Percentiles rank a stretch among this genome's conserved stretches.
Evolutionary conservation across 306 rosid genomes (phyloP).

Genomic region (Crotalaria pallida): DNA sequence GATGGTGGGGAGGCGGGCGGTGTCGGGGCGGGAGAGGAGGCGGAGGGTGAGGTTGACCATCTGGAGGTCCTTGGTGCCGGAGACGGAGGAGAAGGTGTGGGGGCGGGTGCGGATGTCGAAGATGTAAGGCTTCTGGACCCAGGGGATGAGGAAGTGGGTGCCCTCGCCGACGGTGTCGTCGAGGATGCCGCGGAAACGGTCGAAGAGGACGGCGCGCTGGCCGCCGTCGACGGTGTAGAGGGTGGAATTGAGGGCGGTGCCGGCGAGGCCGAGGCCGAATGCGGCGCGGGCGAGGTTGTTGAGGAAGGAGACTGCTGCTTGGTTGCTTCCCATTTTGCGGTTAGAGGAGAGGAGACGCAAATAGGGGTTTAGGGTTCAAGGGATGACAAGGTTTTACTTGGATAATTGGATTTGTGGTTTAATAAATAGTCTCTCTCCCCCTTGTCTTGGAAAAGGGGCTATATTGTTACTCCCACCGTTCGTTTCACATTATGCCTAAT

Average conservation of each 20-base stretch:
- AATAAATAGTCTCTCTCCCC: too few species aligned
- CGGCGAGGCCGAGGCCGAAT: constrained; percentile 65
- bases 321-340: constrained; percentile 66
- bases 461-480: too few species aligned
- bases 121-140: constrained; percentile 94
- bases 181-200: constrained; percentile 82
- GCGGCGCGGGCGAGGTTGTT: constrained; percentile 61
- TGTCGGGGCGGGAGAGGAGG: constrained; percentile 83
- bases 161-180: constrained; percentile 59
- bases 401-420: neutral
- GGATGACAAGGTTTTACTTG: neutral
- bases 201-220: constrained; percentile 87
- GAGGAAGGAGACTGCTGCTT: constrained; percentile 66
- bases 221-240: constrained; percentile 98
- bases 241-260: constrained; percentile 45
- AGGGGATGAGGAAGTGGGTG: constrained; percentile 82
- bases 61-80: constrained; percentile 92
- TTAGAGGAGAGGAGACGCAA: too few species aligned
- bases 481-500: too few species aligned
- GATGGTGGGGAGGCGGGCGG: constrained; percentile 52
- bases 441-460: neutral
- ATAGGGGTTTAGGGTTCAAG: neutral
- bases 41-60: constrained; percentile 87
- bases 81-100: constrained; percentile 79
- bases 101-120: constrained; percentile 89